Evolutionary conservation across 2,329 filamentous ascomycete genomes (phyloP), one percentile per base, ranked within the genome.

Genomic region (Fusarium aywerte): DNA sequence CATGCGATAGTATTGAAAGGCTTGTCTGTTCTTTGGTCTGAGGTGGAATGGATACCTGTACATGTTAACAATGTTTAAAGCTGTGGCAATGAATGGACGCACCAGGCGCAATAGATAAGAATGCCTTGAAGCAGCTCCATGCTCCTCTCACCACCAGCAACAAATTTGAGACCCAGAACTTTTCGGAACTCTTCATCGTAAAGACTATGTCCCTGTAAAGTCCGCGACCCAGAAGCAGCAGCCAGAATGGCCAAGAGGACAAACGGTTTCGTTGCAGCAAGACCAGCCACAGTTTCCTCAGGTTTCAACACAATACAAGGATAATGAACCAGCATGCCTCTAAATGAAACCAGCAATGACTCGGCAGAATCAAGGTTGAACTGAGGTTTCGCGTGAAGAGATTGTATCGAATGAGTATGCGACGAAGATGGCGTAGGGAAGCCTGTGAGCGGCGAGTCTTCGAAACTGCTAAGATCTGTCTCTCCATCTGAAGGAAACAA

Each of bases 121-220:
- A 89, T 74, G 4, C 86, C 86, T 63, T 87, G 84, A 2, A 89
- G 72, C 16, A 89, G 67, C 66, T 89, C 85, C 21, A 89, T 59
- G 13, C 80, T 86, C 56, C 84, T 81, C 76, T 89, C 86, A 0
- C 86, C 85, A 4, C 83, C 81, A 0, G 86, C 80, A 1, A 89
- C 83, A 38, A 86, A 83, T 72, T 85, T 87, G 42, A 85, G 76
- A 2, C 81, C 84, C n/a, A 87, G 68, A 0, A 86, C 79, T 69
- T 86, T 87, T 29, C 85, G 79, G 49, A 88, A 85, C 74, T 88
- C 86, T 47, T 84, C 82, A 27, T 88, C 86, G 42, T 88, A 86
- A 4, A 85, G 76, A 15, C 75, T 81, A 55, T 87, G 83, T 0
- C 85, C 81, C 65, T 85, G 83, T 21, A 84, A 70, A n/a, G 82